Base-by-base conservation (phyloP, 352 stramenopile genomes). In the Phytopythium litorale region DNA sequence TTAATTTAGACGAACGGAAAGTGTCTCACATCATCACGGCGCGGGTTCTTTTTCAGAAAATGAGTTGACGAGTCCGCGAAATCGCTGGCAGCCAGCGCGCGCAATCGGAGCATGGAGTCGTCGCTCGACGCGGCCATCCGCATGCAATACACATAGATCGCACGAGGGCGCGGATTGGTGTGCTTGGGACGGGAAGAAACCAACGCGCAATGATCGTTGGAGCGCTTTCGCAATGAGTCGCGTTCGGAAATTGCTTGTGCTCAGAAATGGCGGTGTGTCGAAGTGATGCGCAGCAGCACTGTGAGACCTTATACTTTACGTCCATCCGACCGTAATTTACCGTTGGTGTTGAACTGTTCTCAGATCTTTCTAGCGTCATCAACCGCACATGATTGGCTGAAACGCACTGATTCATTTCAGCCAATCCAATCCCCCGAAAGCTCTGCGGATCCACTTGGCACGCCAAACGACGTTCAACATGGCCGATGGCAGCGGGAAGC, bases 401-500 rank as follows among this genome's bases (percentile, higher is more conserved):
- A 56, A 56, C 21, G 7, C 4, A 55, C 3, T 28, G 32, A n/a
- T 35, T 61, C 30, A 42, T 56, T 58, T 53, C 12, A 43, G 42
- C 6, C 21, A 25, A 30, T 52, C 46, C 16, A 4, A n/a, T 52
- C 21, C 12, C 45, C 3, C 15, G 3, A 30, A 32, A 7, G n/a
- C 19, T 16, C 6, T 9, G 21, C 21, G 4, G 46, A 35, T 52
- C 12, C 11, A 11, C 7, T 30, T 8, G 42, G n/a, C 35, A 48
- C 35, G 33, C n/a, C n/a, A 33, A 48, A 45, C 7, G 50, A 52
- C n/a, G 15, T 33, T 33, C 7, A 54, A 64, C 37, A 71, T 65
- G 68, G 53, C 6, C 19, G 45, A 51, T 15, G 55, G 66, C 38
- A 45, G 25, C 57, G 71, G 70, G 28, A 58, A 65, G 46, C 57